Conservation (phyloP, 2,329 filamentous ascomycete species). For the Aspergillus fijiensis region DNA sequence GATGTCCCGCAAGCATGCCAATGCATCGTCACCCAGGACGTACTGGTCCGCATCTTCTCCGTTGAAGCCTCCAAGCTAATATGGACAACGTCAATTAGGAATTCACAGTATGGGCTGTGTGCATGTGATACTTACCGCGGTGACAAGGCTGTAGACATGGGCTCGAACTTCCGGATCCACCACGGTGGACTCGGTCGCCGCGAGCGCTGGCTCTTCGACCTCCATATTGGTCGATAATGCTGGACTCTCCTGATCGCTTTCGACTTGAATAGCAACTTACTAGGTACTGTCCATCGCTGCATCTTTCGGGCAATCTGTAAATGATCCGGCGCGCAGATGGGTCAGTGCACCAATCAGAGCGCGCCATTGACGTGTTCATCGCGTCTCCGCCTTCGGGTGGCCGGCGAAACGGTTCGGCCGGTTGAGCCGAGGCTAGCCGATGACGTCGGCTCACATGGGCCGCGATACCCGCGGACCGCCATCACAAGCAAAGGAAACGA, state of each 20-base stretch:
- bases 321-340: neutral
- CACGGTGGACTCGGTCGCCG: constrained; percentile 52
- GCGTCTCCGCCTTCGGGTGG: constrained; percentile 18
- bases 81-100: neutral
- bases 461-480: neutral
- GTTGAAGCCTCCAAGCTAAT: constrained; percentile 78
- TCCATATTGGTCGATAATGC: constrained; percentile 37
- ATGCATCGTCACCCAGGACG: constrained; percentile 85
- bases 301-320: neutral
- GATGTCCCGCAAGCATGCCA: constrained; percentile 87
- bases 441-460: constrained; percentile 29
- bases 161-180: constrained; percentile 92
- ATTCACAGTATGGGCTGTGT: neutral
- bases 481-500: constrained; percentile 3
- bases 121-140: constrained; percentile 66
- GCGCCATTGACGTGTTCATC: constrained; percentile 31
- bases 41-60: constrained; percentile 79
- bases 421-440: constrained; percentile 32
- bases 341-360: constrained; percentile 23
- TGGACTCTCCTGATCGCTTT: constrained; percentile 1
- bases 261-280: neutral
- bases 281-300: neutral
- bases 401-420: constrained; percentile 19
- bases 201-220: constrained; percentile 33
- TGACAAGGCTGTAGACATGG: constrained; percentile 89